Evolutionary conservation across 768 basidiomycete species (phyloP).

Genomic region (Rhodotorula diobovata): DNA sequence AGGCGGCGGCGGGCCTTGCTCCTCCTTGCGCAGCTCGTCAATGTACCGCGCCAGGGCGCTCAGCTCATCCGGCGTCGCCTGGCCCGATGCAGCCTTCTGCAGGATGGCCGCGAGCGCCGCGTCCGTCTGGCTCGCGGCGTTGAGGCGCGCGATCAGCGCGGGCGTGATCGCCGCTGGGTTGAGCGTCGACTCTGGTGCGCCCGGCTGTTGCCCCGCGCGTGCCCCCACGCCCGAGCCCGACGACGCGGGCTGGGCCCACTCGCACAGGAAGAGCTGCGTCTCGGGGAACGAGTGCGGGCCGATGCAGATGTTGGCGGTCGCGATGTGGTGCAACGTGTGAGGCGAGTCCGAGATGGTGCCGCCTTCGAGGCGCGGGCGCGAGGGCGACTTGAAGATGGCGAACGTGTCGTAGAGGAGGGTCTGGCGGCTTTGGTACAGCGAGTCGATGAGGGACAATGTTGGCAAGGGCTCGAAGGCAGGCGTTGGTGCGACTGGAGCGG

Average conservation of each 20-base stretch:
- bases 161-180: slow-evolving; percentile 19
- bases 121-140: slow-evolving; percentile 23
- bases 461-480: not conserved
- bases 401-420: slow-evolving; percentile 10
- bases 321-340: slow-evolving; percentile 16
- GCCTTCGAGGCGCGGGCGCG: not conserved
- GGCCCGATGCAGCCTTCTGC: slow-evolving; percentile 17
- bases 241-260: not conserved
- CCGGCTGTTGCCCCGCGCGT: not conserved
- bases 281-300: slow-evolving; percentile 29
- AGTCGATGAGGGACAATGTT: slow-evolving; percentile 26
- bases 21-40: slow-evolving; percentile 12
- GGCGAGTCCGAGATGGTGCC: not conserved
- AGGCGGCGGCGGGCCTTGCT: not conserved
- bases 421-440: slow-evolving; percentile 13
- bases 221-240: too few species aligned
- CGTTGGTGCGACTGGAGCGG: not conserved
- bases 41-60: slow-evolving; percentile 16
- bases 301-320: slow-evolving; percentile 17
- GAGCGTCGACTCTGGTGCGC: not conserved
- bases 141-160: slow-evolving; percentile 19
- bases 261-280: slow-evolving; percentile 16
- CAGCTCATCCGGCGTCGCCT: slow-evolving; percentile 25
- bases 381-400: slow-evolving; percentile 9
- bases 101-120: slow-evolving; percentile 9